Conservation (phyloP, 176 grass and related monocot genomes). For the Tillandsia leiboldiana region DNA sequence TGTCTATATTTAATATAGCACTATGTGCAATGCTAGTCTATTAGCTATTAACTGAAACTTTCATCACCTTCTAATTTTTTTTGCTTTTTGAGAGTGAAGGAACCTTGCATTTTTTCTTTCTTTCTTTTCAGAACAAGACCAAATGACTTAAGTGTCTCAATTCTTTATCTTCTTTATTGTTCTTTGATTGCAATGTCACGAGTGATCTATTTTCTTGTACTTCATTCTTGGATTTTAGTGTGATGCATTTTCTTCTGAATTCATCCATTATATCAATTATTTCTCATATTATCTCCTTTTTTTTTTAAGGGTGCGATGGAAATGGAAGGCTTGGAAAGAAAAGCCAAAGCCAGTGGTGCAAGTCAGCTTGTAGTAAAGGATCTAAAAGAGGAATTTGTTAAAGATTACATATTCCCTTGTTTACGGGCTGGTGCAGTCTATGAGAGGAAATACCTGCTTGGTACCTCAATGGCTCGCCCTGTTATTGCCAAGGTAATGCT, state of each 20-base stretch:
- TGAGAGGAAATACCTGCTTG: constrained; percentile 97
- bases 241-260: background rate
- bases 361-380: constrained; percentile 96
- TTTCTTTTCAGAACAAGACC: too few relatives aligned
- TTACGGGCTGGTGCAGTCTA: constrained; percentile 88
- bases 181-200: background rate
- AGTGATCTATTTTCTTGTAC: background rate
- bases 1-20: too few relatives aligned
- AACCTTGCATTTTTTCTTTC: too few relatives aligned
- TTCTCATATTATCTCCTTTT: background rate
- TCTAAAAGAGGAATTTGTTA: constrained; percentile 89
- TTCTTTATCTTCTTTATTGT: too few relatives aligned
- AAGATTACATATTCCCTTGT: constrained; percentile 86
- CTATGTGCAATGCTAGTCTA: too few relatives aligned
- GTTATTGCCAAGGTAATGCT: constrained; percentile 86
- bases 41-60: too few relatives aligned
- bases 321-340: constrained; percentile 87
- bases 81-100: too few relatives aligned
- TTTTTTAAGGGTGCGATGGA: constrained; percentile 60
- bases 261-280: background rate
- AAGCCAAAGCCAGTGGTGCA: constrained; percentile 89
- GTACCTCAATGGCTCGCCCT: constrained; percentile 95
- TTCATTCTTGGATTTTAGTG: background rate
- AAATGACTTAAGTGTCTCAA: too few relatives aligned
- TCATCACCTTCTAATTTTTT: too few relatives aligned